Evolutionary conservation across 208 protist species (phyloP).

Genomic region (Leishmania tropica): DNA sequence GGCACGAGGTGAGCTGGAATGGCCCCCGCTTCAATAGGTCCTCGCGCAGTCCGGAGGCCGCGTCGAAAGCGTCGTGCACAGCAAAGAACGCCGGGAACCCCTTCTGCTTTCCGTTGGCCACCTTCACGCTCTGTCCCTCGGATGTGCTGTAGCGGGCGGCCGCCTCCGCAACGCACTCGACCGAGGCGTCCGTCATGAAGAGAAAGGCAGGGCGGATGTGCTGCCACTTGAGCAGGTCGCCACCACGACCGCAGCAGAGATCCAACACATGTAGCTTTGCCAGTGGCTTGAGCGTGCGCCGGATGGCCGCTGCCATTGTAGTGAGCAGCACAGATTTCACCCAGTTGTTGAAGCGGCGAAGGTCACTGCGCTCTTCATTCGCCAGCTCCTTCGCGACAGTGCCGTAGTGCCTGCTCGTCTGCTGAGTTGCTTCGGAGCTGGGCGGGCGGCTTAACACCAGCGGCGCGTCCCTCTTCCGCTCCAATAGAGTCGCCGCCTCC

Average conservation of each 20-base stretch:
- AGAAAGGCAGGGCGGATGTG: conserved; percentile 51
- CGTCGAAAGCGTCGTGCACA: conserved; percentile 74
- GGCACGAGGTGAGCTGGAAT: conserved; percentile 72
- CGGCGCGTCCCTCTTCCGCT: conserved; percentile 13
- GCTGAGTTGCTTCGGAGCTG: conserved; percentile 23
- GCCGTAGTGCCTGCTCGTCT: conserved; percentile 70
- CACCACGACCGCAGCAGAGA: conserved; percentile 77
- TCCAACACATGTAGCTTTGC: conserved; percentile 51
- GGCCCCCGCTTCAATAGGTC: conserved; percentile 25
- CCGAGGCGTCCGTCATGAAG: conserved; percentile 70
- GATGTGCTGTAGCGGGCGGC: conserved; percentile 67
- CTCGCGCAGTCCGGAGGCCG: conserved; percentile 16
- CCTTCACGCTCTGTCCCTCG: conserved; percentile 70
- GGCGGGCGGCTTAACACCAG: conserved; percentile 9
- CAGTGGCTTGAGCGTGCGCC: conserved; percentile 10
- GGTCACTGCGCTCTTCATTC: conserved; percentile 39
- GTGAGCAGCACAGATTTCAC: conserved; percentile 51
- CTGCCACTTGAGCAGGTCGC: conserved; percentile 82
- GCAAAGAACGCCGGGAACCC: conserved; percentile 66
- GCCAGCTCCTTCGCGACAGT: conserved; percentile 47
- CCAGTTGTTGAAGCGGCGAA: conserved; percentile 82
- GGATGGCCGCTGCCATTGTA: conserved; percentile 5
- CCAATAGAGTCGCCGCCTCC: conserved; percentile 18
- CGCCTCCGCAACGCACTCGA: conserved; percentile 72
- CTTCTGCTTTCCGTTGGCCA: conserved; percentile 23